phyloP scores from a whole-genome alignment of 1,284 basidiomycete species.

The Cryptococcus amylolentus region DNA sequence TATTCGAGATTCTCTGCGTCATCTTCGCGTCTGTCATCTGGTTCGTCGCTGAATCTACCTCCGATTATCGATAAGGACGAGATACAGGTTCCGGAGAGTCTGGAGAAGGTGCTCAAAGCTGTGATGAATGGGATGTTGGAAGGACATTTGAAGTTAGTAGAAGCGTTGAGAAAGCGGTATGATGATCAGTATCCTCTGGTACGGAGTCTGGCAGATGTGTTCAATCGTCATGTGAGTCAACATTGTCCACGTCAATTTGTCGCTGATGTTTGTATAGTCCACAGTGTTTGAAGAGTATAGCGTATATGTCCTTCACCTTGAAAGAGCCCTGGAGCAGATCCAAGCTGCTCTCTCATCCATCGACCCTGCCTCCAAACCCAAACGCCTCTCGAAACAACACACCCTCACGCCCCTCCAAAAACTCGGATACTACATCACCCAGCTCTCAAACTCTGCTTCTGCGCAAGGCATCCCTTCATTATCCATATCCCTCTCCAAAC shows the following conservation, averaged over 20 bases:
- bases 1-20: constrained; percentile 6
- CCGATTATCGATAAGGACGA: constrained; percentile 1
- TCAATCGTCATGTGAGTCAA: constrained; percentile 76
- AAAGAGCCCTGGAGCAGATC: constrained; percentile 79
- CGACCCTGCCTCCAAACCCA: constrained; percentile 48
- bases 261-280: constrained; percentile 56
- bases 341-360: constrained; percentile 62
- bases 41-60: not conserved
- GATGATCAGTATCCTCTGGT: constrained; percentile 91
- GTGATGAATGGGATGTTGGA: constrained; percentile 77
- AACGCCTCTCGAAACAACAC: constrained; percentile 70
- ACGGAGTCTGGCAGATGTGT: constrained; percentile 84
- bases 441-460: not conserved
- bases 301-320: constrained; percentile 84
- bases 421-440: not conserved
- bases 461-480: constrained; percentile 48
- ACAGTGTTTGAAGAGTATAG: constrained; percentile 88
- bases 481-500: constrained; percentile 90
- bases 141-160: constrained; percentile 77
- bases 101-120: constrained; percentile 77
- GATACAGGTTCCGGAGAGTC: constrained; percentile 70
- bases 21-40: not conserved
- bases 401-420: constrained; percentile 67
- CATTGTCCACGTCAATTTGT: not conserved
- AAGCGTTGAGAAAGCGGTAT: constrained; percentile 77